Evolutionary conservation across 768 basidiomycete species (phyloP).

Genomic region (Boletus subcaerulescens): DNA sequence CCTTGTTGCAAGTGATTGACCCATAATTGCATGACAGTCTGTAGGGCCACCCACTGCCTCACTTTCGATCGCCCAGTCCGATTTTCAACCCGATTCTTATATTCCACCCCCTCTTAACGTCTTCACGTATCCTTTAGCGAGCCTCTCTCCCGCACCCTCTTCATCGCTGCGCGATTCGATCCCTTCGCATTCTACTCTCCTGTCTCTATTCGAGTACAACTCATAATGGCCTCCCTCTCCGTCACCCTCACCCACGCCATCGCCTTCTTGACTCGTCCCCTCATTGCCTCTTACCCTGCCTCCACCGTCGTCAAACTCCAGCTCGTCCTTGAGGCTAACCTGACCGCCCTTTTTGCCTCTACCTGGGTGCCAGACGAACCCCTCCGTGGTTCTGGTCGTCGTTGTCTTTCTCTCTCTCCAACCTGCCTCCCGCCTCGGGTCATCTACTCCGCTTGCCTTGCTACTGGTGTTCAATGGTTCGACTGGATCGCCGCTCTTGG

Average conservation of each 20-base stretch:
- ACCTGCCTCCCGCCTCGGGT: slow-evolving; percentile 64
- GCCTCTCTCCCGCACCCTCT: slow-evolving; percentile 23
- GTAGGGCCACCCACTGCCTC: slow-evolving; percentile 18
- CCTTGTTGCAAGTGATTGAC: slow-evolving; percentile 2
- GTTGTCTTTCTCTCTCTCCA: slow-evolving; percentile 73
- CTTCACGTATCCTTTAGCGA: slow-evolving; percentile 27
- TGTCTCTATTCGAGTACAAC: slow-evolving; percentile 5
- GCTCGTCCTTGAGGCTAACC: slow-evolving; percentile 68
- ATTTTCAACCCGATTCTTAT: slow-evolving; percentile 23
- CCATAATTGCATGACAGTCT: slow-evolving; percentile 19
- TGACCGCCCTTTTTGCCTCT: slow-evolving; percentile 63
- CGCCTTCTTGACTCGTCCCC: slow-evolving; percentile 67
- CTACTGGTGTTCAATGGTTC: slow-evolving; percentile 73
- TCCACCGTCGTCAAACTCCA: slow-evolving; percentile 67
- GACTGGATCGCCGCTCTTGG: slow-evolving; percentile 76
- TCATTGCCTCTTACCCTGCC: slow-evolving; percentile 55
- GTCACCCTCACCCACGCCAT: slow-evolving; percentile 72
- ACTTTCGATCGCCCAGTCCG: slow-evolving; percentile 23
- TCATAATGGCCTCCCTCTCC: slow-evolving; percentile 45
- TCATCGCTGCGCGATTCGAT: slow-evolving; percentile 33
- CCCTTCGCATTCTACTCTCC: slow-evolving; percentile 20
- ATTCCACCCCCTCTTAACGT: slow-evolving; percentile 17
- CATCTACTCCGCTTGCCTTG: slow-evolving; percentile 67
- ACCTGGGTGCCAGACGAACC: slow-evolving; percentile 67
- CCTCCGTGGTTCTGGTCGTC: slow-evolving; percentile 64